Base-by-base conservation (phyloP, 1,284 basidiomycete species). In the Melanopsichium pennsylvanicum region DNA sequence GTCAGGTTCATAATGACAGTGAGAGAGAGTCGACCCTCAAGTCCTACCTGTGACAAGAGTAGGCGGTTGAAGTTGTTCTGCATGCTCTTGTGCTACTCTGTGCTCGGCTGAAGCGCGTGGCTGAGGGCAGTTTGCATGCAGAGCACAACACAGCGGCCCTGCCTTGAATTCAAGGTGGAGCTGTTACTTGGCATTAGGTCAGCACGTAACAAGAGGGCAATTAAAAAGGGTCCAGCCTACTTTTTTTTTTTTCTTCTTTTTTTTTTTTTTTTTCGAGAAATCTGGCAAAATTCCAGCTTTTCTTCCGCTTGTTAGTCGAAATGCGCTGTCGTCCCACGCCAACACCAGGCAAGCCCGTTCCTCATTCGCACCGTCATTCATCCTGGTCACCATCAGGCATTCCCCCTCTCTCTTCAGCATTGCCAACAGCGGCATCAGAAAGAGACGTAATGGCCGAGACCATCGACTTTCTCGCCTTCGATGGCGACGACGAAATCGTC, bases 391-490 rank as follows among this genome's bases (percentile, higher is more conserved):
- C 54, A 38, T 41, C 47, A 26, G 15, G 19, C 21, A 19, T 31
- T 34, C 33, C 38, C n/a, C 16, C 29, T 27, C 16, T 13, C 31
- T 34, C 29, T 13, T 18, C 32, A 9, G 32, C 32, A n/a, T n/a
- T n/a, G n/a, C 27, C 27, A 29, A 29, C 34, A 16, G 5, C 16
- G n/a, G n/a, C n/a, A n/a, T n/a, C 5, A n/a, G 23, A n/a, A 0
- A 15, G 25, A 15, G 4, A 25, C 18, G 16, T n/a, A 50, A 3
- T 18, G 42, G 60, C 70, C 22, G 63, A 63, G 42, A 69, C 59
- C 15, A 61, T 78, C 55, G 74, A 78, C 51, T 78, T 78, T 43
- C 56, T 76, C 35, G 70, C 68, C 37, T 70, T 60, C 9, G 70
- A 74, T 33, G 75, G 70, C 49, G 69, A 75, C 27, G 48, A 47